Base-by-base conservation (phyloP, 1,284 basidiomycete genomes). In the Leccinum pachyderme region DNA sequence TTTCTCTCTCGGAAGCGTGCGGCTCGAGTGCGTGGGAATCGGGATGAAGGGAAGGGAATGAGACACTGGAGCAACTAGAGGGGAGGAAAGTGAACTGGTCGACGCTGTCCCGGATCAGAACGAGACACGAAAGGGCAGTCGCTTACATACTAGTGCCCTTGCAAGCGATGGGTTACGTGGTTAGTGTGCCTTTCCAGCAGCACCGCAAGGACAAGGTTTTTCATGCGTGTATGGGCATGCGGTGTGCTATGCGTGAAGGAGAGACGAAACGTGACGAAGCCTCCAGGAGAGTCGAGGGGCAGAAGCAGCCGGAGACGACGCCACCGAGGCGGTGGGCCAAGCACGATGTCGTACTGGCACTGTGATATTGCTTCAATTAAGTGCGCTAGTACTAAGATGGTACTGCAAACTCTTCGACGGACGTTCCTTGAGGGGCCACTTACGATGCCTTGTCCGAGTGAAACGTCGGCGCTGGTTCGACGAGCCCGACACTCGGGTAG, bases 181-280 rank as follows among this genome's bases (percentile, higher is more conserved):
- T 44, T 27, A 47, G 45, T 44, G 67, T 68, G 54, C 61, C 61
- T 65, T 44, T 55, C 9, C 24, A 44, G 13, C 49, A 58, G 67
- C 67, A 65, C 64, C 51, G 64, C 64, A 69, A 69, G 67, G 64
- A 66, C 61, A 65, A 67, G 65, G 65, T 65, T 67, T 63, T 29
- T 52, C 39, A 24, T 41, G 39, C 39, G 39, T 41, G 39, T 13
- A 5, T 6, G 32, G 12, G 32, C 32, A 41, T 41, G 39, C 22
- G 39, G 39, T 24, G 39, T 41, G 39, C 18, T 7, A 27, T 12
- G 29, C 28, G 24, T 35, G 49, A 47, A 52, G 18, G 43, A 25
- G 33, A 49, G 32, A 53, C 33, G 31, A 60, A 50, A 29, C 27
- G 39, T 41, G 39, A 41, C 22, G 39, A 24, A 24, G 39, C 22